These are phyloP conservation scores for Cronartium ribicola DNA, from an alignment of 1,284 basidiomycete species.

Conservation along the genomic window DNA sequence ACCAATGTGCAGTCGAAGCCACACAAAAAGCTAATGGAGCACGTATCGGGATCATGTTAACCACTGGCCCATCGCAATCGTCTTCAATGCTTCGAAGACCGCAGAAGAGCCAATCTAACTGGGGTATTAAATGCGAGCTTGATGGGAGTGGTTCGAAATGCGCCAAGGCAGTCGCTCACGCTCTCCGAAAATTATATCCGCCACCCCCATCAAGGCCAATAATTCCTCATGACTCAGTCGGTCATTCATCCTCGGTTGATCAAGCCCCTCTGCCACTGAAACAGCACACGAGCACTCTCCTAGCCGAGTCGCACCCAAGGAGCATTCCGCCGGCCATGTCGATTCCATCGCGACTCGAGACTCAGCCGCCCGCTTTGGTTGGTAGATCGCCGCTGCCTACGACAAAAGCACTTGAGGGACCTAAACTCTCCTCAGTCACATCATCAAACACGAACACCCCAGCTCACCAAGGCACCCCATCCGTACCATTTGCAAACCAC, in stretches of 20 bases:
- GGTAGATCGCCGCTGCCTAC: conserved; percentile 43
- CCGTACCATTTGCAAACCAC: not conserved
- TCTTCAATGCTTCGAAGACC: conserved; percentile 14
- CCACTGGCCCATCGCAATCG: conserved; percentile 6
- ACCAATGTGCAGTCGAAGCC: conserved; percentile 50
- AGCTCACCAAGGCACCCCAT: not conserved
- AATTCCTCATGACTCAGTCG: conserved; percentile 45
- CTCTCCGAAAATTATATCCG: conserved; percentile 16
- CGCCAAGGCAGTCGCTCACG: conserved; percentile 47
- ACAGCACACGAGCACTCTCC: conserved; percentile 9
- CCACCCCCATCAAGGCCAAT: conserved; percentile 44
- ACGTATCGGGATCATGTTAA: conserved; percentile 48
- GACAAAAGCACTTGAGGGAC: conserved; percentile 36
- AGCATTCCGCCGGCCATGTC: conserved; percentile 42
- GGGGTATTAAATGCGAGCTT: conserved; percentile 47
- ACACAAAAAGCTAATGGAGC: conserved; percentile 45
- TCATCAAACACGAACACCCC: conserved; percentile 13
- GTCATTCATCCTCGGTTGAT: conserved; percentile 16
- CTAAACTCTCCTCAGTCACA: conserved; percentile 11
- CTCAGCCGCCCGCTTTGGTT: not conserved
- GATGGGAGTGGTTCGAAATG: conserved; percentile 54
- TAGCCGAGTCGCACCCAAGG: conserved; percentile 40
- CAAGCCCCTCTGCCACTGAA: not conserved
- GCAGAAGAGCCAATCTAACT: conserved; percentile 5
- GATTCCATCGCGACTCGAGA: conserved; percentile 28